phyloP scores from a whole-genome alignment of 73 alveolate species.

The Tetrahymena elliotti region DNA sequence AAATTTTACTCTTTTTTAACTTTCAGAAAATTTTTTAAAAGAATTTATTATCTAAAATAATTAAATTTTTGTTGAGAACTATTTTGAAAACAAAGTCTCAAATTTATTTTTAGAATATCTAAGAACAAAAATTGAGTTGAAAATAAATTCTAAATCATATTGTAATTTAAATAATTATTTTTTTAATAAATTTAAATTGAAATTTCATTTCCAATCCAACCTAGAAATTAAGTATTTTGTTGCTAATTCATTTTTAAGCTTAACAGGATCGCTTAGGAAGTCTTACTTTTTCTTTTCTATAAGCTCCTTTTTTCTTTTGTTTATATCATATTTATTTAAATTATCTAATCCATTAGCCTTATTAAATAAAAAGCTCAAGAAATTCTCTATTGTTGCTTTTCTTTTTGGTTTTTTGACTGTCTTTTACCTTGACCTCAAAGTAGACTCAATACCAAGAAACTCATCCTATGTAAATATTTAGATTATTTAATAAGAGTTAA shows the following conservation, averaged over 20 bases:
- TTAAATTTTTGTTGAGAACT: too few species aligned
- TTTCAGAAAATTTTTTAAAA: too few species aligned
- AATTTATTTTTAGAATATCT: too few species aligned
- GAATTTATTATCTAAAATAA: too few species aligned
- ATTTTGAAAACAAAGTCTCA: too few species aligned
- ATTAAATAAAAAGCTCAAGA: background rate
- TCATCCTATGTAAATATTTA: too few species aligned
- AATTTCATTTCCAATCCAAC: background rate
- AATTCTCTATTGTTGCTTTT: background rate
- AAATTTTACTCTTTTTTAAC: too few species aligned
- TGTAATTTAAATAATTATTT: too few species aligned
- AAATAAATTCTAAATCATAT: too few species aligned
- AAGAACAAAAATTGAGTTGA: too few species aligned
- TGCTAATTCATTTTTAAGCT: background rate
- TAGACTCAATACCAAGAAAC: background rate
- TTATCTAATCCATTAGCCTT: background rate
- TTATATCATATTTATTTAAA: background rate
- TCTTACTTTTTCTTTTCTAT: background rate
- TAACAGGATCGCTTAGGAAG: background rate
- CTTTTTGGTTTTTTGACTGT: background rate
- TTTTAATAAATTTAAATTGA: too few species aligned
- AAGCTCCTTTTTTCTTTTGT: background rate
- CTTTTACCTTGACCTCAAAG: background rate
- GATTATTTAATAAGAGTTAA: too few species aligned
- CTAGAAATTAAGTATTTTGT: background rate